Base-by-base conservation (phyloP, 441 rosid genomes). In the Arabidopsis lyrata region DNA sequence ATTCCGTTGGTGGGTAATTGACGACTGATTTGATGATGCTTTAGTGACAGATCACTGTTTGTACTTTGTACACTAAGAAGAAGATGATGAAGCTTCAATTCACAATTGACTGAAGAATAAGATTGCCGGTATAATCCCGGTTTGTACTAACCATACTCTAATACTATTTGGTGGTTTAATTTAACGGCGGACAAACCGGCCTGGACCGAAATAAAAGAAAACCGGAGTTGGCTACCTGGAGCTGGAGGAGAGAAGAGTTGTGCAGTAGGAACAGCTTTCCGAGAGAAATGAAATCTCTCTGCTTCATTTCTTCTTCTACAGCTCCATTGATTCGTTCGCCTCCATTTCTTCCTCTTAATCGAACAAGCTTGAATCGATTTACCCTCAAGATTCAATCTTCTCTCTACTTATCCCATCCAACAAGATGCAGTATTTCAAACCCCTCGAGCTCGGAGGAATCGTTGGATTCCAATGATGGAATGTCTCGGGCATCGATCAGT, bases 261-360 rank as follows among this genome's bases (percentile, higher is more conserved):
- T 5, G 60, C 8, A 50, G 62, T 7, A 60, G 45, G 54, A 62
- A 44, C 18, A 35, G 58, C 14, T 68, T 42, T 42, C 8, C n/a
- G 29, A 72, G 16, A 62, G 39, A 52, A 64, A 87, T 89, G 91
- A 89, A 81, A 68, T 76, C 78, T 48, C 44, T 63, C 48, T 64
- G 81, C 18, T 68, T 76, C 12, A 20, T 80, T 9, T 58, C 82
- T 32, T 70, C 70, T 9, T 58, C 82, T 32, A 72, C 70, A 66
- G 50, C 83, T 55, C 59, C 79, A 15, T 55, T 32, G 29, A 48
- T 70, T 64, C 68, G 60, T n/a, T 76, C 65, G 42, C 8, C 77
- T 79, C 77, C 82, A 32, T 63, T 49, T 31, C 70, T 35, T 3
- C 57, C 63, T 14, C 42, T 54, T 53, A 36, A 66, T 27, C 66